phyloP scores from a whole-genome alignment of 2,329 filamentous ascomycete genomes.

The Pseudonectria foliicola region DNA sequence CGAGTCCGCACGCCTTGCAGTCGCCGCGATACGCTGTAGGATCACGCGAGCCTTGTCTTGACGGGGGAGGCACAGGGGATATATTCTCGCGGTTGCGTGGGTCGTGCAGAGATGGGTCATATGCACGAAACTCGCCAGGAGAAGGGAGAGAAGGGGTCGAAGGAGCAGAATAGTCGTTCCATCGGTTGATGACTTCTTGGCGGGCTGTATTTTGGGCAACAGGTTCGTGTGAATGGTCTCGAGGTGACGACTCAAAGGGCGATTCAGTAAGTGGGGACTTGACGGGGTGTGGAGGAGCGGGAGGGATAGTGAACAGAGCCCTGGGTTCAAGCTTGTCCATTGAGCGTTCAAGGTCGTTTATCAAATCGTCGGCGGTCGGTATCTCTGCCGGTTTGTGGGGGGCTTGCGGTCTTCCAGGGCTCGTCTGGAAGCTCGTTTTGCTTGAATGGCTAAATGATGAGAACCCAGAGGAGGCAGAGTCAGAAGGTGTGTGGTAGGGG shows the following conservation, averaged over 20 bases:
- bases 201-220: constrained; percentile 13
- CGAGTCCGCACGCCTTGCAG: constrained; percentile 73
- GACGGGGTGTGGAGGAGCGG: constrained; percentile 18
- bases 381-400: constrained; percentile 35
- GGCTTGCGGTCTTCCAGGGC: constrained; percentile 25
- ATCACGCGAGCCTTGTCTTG: constrained; percentile 32
- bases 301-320: constrained; percentile 28
- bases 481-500: constrained; percentile 56
- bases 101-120: constrained; percentile 8
- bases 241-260: constrained; percentile 20
- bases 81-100: constrained; percentile 5
- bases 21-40: constrained; percentile 54
- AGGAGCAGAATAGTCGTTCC: neutral
- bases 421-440: constrained; percentile 54
- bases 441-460: constrained; percentile 53
- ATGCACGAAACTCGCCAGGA: constrained; percentile 5
- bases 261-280: constrained; percentile 22
- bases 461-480: constrained; percentile 58
- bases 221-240: constrained; percentile 15
- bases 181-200: constrained; percentile 6
- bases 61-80: constrained; percentile 12
- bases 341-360: constrained; percentile 49
- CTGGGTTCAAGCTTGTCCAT: constrained; percentile 30
- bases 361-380: constrained; percentile 43
- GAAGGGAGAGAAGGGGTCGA: neutral